These are phyloP conservation scores for Penicillium roqueforti DNA, from an alignment of 495 filamentous ascomycete species.

Conservation along the genomic window DNA sequence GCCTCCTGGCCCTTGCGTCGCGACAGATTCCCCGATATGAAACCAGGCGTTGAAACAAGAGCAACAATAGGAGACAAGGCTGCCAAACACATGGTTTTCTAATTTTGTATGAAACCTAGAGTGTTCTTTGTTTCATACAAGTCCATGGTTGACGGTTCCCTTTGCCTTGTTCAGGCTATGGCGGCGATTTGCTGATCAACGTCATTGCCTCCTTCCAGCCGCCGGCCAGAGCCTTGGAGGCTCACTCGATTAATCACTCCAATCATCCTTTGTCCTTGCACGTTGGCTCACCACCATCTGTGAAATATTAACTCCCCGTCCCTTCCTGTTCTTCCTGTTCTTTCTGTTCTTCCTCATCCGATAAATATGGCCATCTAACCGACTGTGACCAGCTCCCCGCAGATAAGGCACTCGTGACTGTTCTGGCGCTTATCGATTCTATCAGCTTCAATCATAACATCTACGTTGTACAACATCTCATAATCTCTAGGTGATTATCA, in stretches of 20 bases:
- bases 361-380: neutral
- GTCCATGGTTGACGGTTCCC: neutral
- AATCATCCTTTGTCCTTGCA: neutral
- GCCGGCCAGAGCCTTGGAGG: neutral
- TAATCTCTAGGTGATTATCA: neutral
- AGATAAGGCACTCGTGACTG: slow-evolving; percentile 10
- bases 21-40: neutral
- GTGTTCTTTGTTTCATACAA: neutral
- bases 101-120: neutral
- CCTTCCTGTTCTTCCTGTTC: neutral
- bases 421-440: slow-evolving; percentile 1
- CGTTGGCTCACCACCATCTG: neutral
- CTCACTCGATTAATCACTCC: neutral
- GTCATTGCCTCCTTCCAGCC: slow-evolving; percentile 1
- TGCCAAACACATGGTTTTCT: neutral
- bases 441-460: neutral
- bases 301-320: neutral
- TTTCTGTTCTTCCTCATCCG: neutral
- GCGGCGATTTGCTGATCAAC: slow-evolving; percentile 5
- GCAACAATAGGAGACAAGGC: neutral
- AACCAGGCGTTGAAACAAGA: no score
- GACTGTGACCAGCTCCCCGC: slow-evolving; percentile 1
- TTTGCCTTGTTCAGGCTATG: slow-evolving; percentile 1
- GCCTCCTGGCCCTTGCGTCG: neutral
- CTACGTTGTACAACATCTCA: slow-evolving; percentile 4